Conservation (phyloP, 257 asterid species). For the Penstemon barbatus region DNA sequence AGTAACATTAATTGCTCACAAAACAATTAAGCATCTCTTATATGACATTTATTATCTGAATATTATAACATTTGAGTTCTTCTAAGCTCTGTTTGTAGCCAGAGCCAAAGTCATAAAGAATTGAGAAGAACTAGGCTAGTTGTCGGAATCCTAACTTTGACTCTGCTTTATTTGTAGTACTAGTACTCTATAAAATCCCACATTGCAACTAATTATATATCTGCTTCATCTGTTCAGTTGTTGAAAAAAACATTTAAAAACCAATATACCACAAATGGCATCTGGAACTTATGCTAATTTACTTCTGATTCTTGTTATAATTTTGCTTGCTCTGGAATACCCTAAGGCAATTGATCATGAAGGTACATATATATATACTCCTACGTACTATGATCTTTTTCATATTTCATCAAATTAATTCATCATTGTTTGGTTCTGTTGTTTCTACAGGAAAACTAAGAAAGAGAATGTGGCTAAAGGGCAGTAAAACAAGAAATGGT, state of each 20-base stretch:
- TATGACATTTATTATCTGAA: constrained; percentile 8
- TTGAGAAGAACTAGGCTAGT: constrained; percentile 30
- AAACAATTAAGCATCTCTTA: constrained; percentile 21
- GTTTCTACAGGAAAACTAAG: constrained; percentile 32
- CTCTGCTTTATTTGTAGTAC: constrained; percentile 33
- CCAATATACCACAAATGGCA: constrained; percentile 40
- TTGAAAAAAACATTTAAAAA: neutral
- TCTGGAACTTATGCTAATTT: constrained; percentile 33
- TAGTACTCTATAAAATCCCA: constrained; percentile 50
- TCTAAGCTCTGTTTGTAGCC: constrained; percentile 48
- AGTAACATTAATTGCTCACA: constrained; percentile 12
- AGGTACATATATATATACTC: constrained; percentile 28
- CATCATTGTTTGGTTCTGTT: neutral
- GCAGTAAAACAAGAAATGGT: constrained; percentile 21
- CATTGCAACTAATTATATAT: neutral
- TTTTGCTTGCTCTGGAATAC: constrained; percentile 39
- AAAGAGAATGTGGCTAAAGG: constrained; percentile 23
- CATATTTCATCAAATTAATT: neutral
- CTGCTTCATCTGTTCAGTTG: constrained; percentile 31
- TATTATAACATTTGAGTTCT: constrained; percentile 46
- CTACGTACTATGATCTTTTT: too few relatives aligned
- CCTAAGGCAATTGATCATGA: constrained; percentile 40
- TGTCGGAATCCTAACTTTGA: constrained; percentile 63
- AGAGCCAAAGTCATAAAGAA: constrained; percentile 25
- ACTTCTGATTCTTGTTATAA: constrained; percentile 34